phyloP scores from a whole-genome alignment of 352 stramenopile species.

The Globisporangium paddicum region DNA sequence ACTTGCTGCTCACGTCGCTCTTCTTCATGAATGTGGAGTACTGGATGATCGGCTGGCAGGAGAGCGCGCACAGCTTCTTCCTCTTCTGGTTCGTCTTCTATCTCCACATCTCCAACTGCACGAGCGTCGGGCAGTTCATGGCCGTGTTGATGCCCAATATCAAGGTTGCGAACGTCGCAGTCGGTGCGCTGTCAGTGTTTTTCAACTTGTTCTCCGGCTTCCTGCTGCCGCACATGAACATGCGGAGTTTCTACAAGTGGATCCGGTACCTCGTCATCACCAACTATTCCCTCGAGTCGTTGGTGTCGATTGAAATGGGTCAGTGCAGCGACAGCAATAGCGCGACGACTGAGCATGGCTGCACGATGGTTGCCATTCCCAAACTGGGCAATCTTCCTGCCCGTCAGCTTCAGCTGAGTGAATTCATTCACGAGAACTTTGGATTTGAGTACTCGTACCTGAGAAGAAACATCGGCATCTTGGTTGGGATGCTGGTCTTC shows the following conservation, averaged over 20 bases:
- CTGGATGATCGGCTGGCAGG: slow-evolving; percentile 37
- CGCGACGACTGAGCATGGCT: not conserved
- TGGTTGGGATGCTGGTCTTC: slow-evolving; percentile 23
- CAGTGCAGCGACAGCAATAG: not conserved
- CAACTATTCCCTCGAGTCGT: slow-evolving; percentile 19
- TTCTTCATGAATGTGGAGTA: slow-evolving; percentile 42
- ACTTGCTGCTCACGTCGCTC: slow-evolving; percentile 13
- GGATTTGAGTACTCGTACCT: slow-evolving; percentile 22
- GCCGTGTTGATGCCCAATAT: slow-evolving; percentile 39
- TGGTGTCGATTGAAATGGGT: slow-evolving; percentile 15
- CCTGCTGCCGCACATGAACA: slow-evolving; percentile 17
- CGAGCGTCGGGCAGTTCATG: slow-evolving; percentile 36
- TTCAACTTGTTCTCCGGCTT: slow-evolving; percentile 46
- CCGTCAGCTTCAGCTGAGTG: slow-evolving; percentile 2
- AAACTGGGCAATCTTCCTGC: not conserved
- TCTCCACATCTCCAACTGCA: slow-evolving; percentile 13
- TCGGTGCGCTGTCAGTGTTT: slow-evolving; percentile 34
- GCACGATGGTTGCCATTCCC: not conserved
- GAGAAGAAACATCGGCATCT: slow-evolving; percentile 21
- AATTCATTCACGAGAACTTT: slow-evolving; percentile 17
- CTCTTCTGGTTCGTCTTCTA: slow-evolving; percentile 21
- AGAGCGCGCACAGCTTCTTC: slow-evolving; percentile 26
- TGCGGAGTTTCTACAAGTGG: slow-evolving; percentile 24
- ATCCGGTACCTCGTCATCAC: slow-evolving; percentile 24
- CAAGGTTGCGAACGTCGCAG: slow-evolving; percentile 49